phyloP scores from a whole-genome alignment of 1,284 basidiomycete species.

The Microbotryum lychnidis-dioicae region DNA sequence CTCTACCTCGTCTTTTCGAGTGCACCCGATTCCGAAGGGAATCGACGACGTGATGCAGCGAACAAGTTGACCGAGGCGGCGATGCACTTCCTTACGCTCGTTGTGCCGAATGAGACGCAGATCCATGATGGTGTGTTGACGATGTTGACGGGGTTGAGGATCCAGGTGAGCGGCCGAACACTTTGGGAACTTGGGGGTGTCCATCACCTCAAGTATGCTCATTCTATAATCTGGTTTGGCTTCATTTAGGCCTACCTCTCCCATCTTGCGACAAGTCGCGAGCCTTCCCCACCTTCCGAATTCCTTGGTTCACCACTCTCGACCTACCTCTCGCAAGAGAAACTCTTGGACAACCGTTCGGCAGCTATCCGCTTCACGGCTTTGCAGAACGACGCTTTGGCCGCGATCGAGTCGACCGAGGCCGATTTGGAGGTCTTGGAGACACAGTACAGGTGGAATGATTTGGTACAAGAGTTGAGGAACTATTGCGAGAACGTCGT shows the following conservation, averaged over 20 bases:
- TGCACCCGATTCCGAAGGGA: conserved; percentile 3
- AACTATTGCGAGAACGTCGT: conserved; percentile 1
- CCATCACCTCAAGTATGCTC: too few relatives aligned
- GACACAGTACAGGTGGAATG: conserved; percentile 10
- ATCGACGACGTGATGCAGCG: too few relatives aligned
- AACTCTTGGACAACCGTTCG: conserved; percentile 4
- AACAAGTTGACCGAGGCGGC: too few relatives aligned
- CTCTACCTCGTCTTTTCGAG: conserved; percentile 16
- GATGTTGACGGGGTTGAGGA: conserved; percentile 11
- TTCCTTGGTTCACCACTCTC: background rate
- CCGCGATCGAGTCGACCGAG: background rate
- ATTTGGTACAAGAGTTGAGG: background rate
- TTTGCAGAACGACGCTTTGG: background rate
- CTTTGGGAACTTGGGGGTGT: background rate
- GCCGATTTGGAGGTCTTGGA: conserved; percentile 6
- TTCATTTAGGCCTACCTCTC: conserved; percentile 9
- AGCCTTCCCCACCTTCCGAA: background rate
- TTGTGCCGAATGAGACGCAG: background rate
- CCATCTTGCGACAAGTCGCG: background rate
- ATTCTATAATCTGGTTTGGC: background rate
- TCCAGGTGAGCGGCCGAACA: conserved; percentile 8
- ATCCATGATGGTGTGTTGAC: conserved; percentile 5
- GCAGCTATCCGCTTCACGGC: background rate
- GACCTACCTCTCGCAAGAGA: background rate
- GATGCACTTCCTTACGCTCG: too few relatives aligned